Percentiles rank a stretch among this genome's conserved stretches.
These are phyloP conservation scores for Neurospora pannonica DNA, from an alignment of 495 filamentous ascomycete species.

Conservation along the genomic window DNA sequence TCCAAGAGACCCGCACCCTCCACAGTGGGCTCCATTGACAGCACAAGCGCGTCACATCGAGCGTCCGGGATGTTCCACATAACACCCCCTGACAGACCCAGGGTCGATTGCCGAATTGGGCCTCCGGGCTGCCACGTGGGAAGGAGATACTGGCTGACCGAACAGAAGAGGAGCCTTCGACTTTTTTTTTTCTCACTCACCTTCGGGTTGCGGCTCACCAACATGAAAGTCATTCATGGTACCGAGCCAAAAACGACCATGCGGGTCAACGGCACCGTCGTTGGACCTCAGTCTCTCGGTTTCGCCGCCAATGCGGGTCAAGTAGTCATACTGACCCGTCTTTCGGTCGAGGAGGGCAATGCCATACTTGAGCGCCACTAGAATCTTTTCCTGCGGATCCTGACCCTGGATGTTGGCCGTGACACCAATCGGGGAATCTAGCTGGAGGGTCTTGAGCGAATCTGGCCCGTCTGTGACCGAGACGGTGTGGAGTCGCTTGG, in stretches of 20 bases:
- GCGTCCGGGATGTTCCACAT: background rate
- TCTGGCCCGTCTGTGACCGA: slow-evolving; percentile 54
- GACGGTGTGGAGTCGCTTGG: slow-evolving; percentile 64
- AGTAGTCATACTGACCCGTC: slow-evolving; percentile 47
- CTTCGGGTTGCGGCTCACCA: slow-evolving; percentile 43
- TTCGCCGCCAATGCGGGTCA: slow-evolving; percentile 32
- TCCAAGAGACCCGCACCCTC: background rate
- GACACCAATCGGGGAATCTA: slow-evolving; percentile 62
- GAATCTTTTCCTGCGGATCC: slow-evolving; percentile 52
- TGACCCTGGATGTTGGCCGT: slow-evolving; percentile 73
- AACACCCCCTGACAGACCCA: background rate
- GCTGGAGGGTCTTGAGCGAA: slow-evolving; percentile 55
- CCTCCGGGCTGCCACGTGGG: slow-evolving; percentile 14
- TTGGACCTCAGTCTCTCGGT: slow-evolving; percentile 55
- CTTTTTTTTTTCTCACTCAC: slow-evolving; percentile 26
- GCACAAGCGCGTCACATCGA: background rate
- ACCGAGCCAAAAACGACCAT: slow-evolving; percentile 83
- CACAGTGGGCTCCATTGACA: background rate
- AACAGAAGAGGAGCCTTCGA: background rate
- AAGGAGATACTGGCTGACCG: slow-evolving; percentile 2
- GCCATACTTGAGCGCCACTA: slow-evolving; percentile 74
- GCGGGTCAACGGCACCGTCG: slow-evolving; percentile 72
- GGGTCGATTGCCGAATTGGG: background rate
- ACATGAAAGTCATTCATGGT: slow-evolving; percentile 70
- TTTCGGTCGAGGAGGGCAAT: slow-evolving; percentile 64